phyloP scores from a whole-genome alignment of 1,139 yeast species.

The Nadsonia commutata region DNA sequence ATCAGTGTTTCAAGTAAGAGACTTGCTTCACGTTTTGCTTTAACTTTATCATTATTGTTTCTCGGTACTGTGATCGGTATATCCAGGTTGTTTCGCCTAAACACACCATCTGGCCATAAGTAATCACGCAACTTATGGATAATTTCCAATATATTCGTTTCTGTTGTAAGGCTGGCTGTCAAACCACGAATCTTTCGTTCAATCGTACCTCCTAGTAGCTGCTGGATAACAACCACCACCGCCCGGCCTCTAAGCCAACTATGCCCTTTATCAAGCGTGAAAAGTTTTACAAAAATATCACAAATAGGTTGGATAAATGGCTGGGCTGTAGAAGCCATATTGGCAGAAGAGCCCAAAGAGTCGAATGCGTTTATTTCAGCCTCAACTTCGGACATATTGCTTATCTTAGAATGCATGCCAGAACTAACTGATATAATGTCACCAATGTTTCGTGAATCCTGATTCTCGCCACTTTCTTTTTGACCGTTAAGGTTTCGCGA shows the following conservation, averaged over 20 bases:
- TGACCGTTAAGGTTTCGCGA: too few relatives aligned
- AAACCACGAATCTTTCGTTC: constrained; percentile 53
- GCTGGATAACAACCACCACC: constrained; percentile 65
- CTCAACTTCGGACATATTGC: not conserved
- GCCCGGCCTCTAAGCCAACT: constrained; percentile 79
- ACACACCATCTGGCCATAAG: constrained; percentile 51
- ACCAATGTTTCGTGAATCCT: not conserved
- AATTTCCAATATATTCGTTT: constrained; percentile 35
- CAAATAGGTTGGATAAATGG: constrained; percentile 73
- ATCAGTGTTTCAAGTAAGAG: constrained; percentile 42
- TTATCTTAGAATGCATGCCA: not conserved
- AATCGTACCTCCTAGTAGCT: constrained; percentile 74
- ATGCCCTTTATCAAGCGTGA: constrained; percentile 50
- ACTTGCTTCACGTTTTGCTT: constrained; percentile 45
- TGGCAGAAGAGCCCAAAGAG: not conserved
- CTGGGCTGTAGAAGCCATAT: constrained; percentile 2
- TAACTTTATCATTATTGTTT: constrained; percentile 36
- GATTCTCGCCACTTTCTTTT: not conserved
- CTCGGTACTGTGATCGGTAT: constrained; percentile 22
- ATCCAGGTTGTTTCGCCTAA: constrained; percentile 11
- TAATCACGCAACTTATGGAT: constrained; percentile 30
- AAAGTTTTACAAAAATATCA: constrained; percentile 55
- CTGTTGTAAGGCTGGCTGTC: constrained; percentile 30
- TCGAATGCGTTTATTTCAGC: not conserved
- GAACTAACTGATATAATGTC: not conserved